Evolutionary conservation across 768 basidiomycete species (phyloP).

Genomic region (Sistotremastrum suecicum): DNA sequence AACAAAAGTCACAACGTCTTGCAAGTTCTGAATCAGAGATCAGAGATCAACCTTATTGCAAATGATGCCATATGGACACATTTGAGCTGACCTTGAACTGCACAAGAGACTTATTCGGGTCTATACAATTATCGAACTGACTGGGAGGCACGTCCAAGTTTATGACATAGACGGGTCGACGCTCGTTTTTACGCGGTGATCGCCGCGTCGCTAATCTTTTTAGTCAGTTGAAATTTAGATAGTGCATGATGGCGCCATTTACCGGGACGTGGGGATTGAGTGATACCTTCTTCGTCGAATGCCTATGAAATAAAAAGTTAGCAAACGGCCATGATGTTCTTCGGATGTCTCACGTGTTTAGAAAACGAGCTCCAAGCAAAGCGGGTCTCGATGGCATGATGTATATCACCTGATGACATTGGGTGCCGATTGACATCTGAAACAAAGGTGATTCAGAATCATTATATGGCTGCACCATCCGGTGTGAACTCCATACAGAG

Average conservation of each 20-base stretch:
- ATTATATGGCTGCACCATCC: slow-evolving; percentile 1
- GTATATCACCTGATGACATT: slow-evolving; percentile 49
- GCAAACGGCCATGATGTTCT: neutral
- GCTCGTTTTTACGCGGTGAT: slow-evolving; percentile 68
- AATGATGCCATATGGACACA: neutral
- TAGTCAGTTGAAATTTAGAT: slow-evolving; percentile 8
- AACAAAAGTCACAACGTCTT: slow-evolving; percentile 40
- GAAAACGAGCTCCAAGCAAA: slow-evolving; percentile 61
- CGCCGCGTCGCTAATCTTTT: slow-evolving; percentile 36
- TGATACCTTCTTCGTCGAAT: slow-evolving; percentile 49
- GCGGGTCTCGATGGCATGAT: slow-evolving; percentile 46
- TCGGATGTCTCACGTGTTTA: slow-evolving; percentile 41
- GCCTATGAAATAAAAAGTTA: slow-evolving; percentile 31
- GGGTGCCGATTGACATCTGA: slow-evolving; percentile 73
- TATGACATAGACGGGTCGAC: slow-evolving; percentile 72
- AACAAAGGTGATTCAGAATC: slow-evolving; percentile 2
- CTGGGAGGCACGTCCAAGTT: slow-evolving; percentile 53
- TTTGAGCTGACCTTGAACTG: slow-evolving; percentile 44
- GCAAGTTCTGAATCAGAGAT: slow-evolving; percentile 34
- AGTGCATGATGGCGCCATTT: slow-evolving; percentile 8
- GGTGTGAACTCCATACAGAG: slow-evolving; percentile 42
- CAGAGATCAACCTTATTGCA: slow-evolving; percentile 2
- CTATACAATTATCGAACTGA: slow-evolving; percentile 64
- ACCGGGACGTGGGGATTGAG: slow-evolving; percentile 30
- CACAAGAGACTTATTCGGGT: slow-evolving; percentile 59